These are phyloP conservation scores for Cucumis hystrix DNA, from an alignment of 306 rosid species.

Conservation along the genomic window DNA sequence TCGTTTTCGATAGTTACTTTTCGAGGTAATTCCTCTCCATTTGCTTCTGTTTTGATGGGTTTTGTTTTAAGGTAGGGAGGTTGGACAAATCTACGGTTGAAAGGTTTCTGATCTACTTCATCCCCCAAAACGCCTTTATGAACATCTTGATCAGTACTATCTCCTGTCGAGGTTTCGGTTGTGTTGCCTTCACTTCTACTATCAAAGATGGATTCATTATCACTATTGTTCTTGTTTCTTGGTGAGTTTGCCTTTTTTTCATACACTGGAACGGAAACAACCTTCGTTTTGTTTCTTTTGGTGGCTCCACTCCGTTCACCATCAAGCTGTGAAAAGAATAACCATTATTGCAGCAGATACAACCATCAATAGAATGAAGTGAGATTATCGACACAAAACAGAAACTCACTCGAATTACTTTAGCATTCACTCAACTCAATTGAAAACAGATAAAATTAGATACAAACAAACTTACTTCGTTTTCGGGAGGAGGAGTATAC, in stretches of 20 bases:
- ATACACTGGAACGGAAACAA: constrained; percentile 3
- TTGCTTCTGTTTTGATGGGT: constrained; percentile 14
- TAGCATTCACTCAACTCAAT: background rate
- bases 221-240: constrained; percentile 14
- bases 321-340: background rate
- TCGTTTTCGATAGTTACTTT: constrained; percentile 15
- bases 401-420: background rate
- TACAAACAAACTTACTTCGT: constrained; percentile 15
- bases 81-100: constrained; percentile 16
- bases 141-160: constrained; percentile 15
- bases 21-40: constrained; percentile 5
- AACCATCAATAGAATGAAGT: background rate
- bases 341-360: background rate
- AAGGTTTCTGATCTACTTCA: constrained; percentile 32
- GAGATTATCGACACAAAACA: background rate
- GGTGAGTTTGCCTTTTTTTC: constrained; percentile 4
- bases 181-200: constrained; percentile 44
- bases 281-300: background rate
- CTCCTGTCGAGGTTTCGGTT: constrained; percentile 29
- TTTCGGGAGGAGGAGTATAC: constrained; percentile 23
- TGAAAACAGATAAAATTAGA: background rate
- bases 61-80: constrained; percentile 62
- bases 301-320: background rate
- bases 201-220: constrained; percentile 17
- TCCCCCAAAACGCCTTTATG: constrained; percentile 31